Percentiles rank a stretch among this genome's conserved stretches.
Conservation (phyloP, 805 yeast genomes). For the Saccharomycopsis fibuligera region DNA sequence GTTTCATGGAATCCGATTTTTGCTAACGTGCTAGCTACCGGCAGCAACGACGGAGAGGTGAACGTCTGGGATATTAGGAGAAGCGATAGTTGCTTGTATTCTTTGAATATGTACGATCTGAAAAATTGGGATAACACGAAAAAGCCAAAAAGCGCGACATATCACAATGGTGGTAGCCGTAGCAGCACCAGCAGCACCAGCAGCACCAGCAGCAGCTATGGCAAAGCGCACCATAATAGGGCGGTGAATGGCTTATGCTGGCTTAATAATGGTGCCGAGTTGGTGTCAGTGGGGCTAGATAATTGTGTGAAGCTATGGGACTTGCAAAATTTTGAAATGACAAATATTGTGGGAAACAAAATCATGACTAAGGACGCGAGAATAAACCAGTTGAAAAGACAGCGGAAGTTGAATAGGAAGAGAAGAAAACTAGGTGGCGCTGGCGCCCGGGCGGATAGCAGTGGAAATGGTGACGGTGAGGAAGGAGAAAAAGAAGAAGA, state of each 20-base stretch:
- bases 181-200: conserved; percentile 27
- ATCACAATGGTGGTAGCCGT: no score
- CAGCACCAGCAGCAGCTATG: conserved; percentile 22
- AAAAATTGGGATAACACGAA: conserved; percentile 25
- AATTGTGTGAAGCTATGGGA: conserved; percentile 81
- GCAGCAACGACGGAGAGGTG: conserved; percentile 76
- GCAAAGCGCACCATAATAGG: conserved; percentile 60
- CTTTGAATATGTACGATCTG: conserved; percentile 52
- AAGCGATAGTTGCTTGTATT: conserved; percentile 54
- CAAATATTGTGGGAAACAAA: not conserved
- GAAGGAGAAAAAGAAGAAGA: not conserved
- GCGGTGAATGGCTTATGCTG: conserved; percentile 76
- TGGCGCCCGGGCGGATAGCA: not conserved
- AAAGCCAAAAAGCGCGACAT: conserved; percentile 23
- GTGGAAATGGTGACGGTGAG: not conserved
- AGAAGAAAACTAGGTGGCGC: not conserved
- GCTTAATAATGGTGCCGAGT: conserved; percentile 56
- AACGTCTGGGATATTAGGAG: conserved; percentile 82
- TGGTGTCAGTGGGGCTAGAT: conserved; percentile 71
- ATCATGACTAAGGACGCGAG: not conserved
- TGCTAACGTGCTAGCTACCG: conserved; percentile 61
- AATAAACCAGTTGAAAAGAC: not conserved
- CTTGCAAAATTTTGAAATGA: conserved; percentile 26
- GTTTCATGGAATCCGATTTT: conserved; percentile 66
- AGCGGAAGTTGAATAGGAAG: no score